Base-by-base conservation (phyloP, 2,329 filamentous ascomycete genomes). In the Xylaria hypoxylon region DNA sequence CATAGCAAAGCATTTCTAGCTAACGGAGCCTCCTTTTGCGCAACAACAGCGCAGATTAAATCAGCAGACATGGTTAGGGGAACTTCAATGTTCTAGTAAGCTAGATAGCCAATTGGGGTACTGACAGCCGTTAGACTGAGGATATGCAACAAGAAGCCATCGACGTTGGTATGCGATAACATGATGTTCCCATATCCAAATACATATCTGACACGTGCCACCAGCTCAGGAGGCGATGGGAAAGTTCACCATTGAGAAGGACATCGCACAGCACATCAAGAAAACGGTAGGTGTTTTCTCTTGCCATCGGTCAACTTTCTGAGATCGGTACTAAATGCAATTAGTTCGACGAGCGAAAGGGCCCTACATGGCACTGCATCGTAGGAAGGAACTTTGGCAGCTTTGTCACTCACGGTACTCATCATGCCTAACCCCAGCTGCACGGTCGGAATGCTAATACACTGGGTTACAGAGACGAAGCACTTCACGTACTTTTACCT, bases 401-500 rank as follows among this genome's bases (percentile, higher is more conserved):
- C 83, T 99, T 98, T 75, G 96, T 99, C 58, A 99, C 96, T 45
- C 96, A 99, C 78, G 94, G 94, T 97, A 87, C 68, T 38, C 53
- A 22, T 8, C 19, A 5, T n/a, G 17, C 22, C 33, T 17, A 22
- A 6, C 17, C 45, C 24, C 5, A 11, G 10, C 15, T 59, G 28
- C 11, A 19, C 5, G n/a, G 59, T 48, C 47, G 55, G 60, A 44
- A 72, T 65, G 40, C 53, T 64, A 55, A 68, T 72, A 35, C 52
- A 28, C 11, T 19, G 2, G 8, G 8, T 15, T 47, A 42, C 83
- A 97, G 96, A 98, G 82, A 98, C 96, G 31, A 98, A 98, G 84
- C 96, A 99, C 82, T 99, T 99, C 85, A 97, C 99, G 80, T 99
- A 99, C 85, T 99, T 99, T 85, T 99, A 99, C 84, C 91, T 99